These are phyloP conservation scores for Phytopythium oedochilum DNA, from an alignment of 352 stramenopile genomes.

Conservation along the genomic window DNA sequence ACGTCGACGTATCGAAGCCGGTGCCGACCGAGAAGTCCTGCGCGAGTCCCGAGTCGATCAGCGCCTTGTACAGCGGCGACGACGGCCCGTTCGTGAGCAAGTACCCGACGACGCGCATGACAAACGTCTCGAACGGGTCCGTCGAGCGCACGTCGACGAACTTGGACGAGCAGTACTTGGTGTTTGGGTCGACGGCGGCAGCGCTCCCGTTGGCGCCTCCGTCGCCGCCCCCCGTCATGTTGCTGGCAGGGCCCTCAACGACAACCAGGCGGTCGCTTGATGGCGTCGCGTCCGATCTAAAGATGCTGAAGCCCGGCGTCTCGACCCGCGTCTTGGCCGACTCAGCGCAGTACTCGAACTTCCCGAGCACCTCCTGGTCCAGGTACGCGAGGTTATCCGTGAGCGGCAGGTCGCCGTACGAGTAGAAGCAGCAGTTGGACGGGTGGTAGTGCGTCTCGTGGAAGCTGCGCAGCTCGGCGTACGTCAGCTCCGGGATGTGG, in stretches of 20 bases:
- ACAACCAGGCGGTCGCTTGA: slow-evolving; percentile 22
- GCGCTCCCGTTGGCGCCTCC: slow-evolving; percentile 1
- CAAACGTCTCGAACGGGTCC: slow-evolving; percentile 71
- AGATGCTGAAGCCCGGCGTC: slow-evolving; percentile 35
- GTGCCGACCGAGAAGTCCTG: slow-evolving; percentile 76
- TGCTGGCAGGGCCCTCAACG: slow-evolving; percentile 51
- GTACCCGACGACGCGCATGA: slow-evolving; percentile 75
- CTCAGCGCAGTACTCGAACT: slow-evolving; percentile 55
- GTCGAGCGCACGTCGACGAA: slow-evolving; percentile 64
- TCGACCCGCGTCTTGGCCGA: slow-evolving; percentile 48
- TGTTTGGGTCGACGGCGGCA: slow-evolving; percentile 53
- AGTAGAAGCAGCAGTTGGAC: slow-evolving; percentile 88
- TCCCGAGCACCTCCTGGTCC: slow-evolving; percentile 56
- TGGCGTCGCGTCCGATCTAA: slow-evolving; percentile 12
- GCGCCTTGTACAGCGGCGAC: slow-evolving; percentile 74
- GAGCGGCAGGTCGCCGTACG: slow-evolving; percentile 83
- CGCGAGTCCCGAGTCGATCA: slow-evolving; percentile 73
- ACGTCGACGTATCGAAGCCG: slow-evolving; percentile 77
- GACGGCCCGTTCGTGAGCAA: slow-evolving; percentile 75
- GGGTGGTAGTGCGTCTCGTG: slow-evolving; percentile 86
- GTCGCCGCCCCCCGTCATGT: slow-evolving; percentile 27
- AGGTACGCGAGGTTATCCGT: slow-evolving; percentile 74
- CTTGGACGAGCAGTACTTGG: slow-evolving; percentile 76
- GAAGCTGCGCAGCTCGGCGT: slow-evolving; percentile 74
- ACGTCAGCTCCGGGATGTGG: slow-evolving; percentile 69